Evolutionary conservation across 2,329 filamentous ascomycete genomes (phyloP), one percentile per base, ranked within the genome.

Genomic region (Diaporthe longicolla): DNA sequence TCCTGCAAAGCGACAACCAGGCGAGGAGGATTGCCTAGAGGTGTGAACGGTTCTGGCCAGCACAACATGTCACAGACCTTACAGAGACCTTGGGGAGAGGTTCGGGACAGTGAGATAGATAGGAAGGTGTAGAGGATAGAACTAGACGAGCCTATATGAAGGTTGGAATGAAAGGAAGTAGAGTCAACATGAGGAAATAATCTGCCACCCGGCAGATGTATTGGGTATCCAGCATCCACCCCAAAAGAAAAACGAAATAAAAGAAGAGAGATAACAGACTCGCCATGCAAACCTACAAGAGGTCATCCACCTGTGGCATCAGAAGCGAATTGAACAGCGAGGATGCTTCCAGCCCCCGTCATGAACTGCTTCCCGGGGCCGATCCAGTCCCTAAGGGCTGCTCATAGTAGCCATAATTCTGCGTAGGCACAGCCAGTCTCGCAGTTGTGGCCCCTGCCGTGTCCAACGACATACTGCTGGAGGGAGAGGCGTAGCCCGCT

Each of bases 201-300:
- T 24, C 63, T 68, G 48, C 63, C 48, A 40, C 9, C 45, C 15
- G 48, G 48, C 63, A 68, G 32, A 24, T 26, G 17, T 40, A n/a
- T 68, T 26, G 8, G n/a, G 63, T 17, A 37, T 35, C 21, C 63
- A 66, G 32, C 48, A 35, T 15, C 48, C 29, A 40, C 8, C 63
- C 19, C n/a, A 21, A 3, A n/a, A 32, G 43, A 7, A 13, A 7
- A 19, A 66, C 2, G n/a, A 52, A 52, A 26, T n/a, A 54, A 4
- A 54, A 21, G 9, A 8, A 54, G 21, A 13, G 9, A 68, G 29
- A 68, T 15, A 40, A 68, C 1, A 68, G n/a, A 37, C 63, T 54
- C 48, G 29, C 63, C 48, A 13, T 19, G 13, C 21, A 1, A 37
- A 10, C 13, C 63, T 21, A 10, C n/a, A 15, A 21, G 13, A 21